Evolutionary conservation across 768 basidiomycete genomes (phyloP), one percentile per base, ranked within the genome.

Genomic region (Leccinellum albellum): DNA sequence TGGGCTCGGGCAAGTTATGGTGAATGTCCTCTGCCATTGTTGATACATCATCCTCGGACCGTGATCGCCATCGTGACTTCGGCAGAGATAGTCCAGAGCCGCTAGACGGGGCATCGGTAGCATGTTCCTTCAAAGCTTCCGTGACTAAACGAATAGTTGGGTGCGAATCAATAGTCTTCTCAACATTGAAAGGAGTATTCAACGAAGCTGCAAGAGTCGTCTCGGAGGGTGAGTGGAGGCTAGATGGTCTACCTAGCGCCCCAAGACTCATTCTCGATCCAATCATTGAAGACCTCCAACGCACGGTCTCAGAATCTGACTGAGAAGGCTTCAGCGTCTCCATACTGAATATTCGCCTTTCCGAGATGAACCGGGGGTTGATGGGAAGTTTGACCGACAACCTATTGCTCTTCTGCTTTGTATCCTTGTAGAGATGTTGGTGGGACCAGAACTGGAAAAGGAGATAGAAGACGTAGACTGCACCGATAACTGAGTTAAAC

Each of bases 381-480:
- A 68, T 66, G 24, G 68, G 66, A 53, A 74, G 60, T 66, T 71
- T 67, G 53, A 74, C 66, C 17, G 76, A 69, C 2, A 76, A 54
- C 37, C 68, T 73, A 37, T 70, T 65, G 54, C 79, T 82, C 59
- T 76, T 78, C 61, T 77, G 76, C 64, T 79, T 75, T 13, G 68
- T 66, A 46, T 79, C 81, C 17, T 75, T 71, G 67, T 82, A 85
- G 32, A 84, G 70, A 60, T 82, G 73, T 55, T 73, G 74, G 65
- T 84, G 83, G 4, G 82, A 82, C 75, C 78, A 82, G 13, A 85
- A 75, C 64, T 82, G 82, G 64, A 84, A 83, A 51, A 83, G 66
- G 32, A 84, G 73, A 62, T 80, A 82, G 21, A 73, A 70, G 23
- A 69, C 58, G 62, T 86, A 85, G 58, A 82, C 82, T 83, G 60